Percentiles rank a stretch among this genome's conserved stretches.
Evolutionary conservation across 495 filamentous ascomycete species (phyloP).

Genomic region (Apiosordaria backusii): DNA sequence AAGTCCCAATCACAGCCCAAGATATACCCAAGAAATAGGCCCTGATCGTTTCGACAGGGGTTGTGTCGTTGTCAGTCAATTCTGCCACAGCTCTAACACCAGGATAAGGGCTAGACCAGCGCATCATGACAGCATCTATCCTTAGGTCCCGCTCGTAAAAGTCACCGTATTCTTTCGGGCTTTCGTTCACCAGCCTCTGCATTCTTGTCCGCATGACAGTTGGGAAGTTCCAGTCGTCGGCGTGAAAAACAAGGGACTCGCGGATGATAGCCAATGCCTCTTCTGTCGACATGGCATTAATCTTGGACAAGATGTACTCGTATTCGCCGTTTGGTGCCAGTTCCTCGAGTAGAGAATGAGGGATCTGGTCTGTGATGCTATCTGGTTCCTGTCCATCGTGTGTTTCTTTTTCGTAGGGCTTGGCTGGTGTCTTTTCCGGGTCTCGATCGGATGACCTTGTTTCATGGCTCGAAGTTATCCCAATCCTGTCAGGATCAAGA

Average conservation of each 20-base stretch:
- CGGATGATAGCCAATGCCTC: slow-evolving; percentile 35
- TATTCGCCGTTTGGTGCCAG: slow-evolving; percentile 37
- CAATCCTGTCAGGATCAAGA: background rate
- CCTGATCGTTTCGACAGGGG: slow-evolving; percentile 38
- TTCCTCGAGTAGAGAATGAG: slow-evolving; percentile 35
- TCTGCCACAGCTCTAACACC: slow-evolving; percentile 46
- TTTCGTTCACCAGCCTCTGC: slow-evolving; percentile 24
- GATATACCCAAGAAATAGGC: slow-evolving; percentile 41
- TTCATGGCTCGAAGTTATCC: background rate
- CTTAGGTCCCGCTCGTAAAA: slow-evolving; percentile 39
- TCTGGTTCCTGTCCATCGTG: background rate
- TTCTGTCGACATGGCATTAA: slow-evolving; percentile 38
- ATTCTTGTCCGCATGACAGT: slow-evolving; percentile 34
- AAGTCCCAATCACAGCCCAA: slow-evolving; percentile 38
- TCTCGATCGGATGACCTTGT: slow-evolving; percentile 19
- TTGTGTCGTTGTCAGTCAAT: slow-evolving; percentile 30
- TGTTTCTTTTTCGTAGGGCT: background rate
- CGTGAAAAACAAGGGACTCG: slow-evolving; percentile 31
- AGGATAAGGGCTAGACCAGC: slow-evolving; percentile 43
- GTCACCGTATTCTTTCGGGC: slow-evolving; percentile 34
- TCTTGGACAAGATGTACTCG: slow-evolving; percentile 38
- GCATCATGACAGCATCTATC: slow-evolving; percentile 38
- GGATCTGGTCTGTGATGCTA: slow-evolving; percentile 32
- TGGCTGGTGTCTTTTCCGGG: slow-evolving; percentile 29
- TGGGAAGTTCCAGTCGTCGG: slow-evolving; percentile 42